A percentile compares a stretch with the other conserved stretches of the same genome.
Evolutionary conservation across 345 rosid genomes (phyloP).

Genomic region (Bruguiera parviflora): DNA sequence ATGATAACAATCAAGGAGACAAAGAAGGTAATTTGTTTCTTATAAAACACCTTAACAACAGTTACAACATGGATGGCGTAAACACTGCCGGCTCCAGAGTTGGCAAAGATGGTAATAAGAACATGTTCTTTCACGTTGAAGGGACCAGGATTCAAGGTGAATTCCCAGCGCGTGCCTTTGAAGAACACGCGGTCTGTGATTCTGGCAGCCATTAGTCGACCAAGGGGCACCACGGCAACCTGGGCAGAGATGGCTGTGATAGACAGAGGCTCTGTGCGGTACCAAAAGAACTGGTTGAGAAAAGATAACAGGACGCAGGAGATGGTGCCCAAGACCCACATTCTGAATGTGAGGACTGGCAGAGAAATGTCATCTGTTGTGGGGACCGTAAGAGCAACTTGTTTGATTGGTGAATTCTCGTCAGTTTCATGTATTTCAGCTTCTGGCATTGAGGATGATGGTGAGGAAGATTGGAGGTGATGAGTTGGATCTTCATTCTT

Average conservation of each 20-base stretch:
- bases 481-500: constrained; percentile 4
- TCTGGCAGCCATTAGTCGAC: constrained; percentile 81
- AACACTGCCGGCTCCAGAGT: constrained; percentile 92
- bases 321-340: constrained; percentile 86
- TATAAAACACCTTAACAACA: constrained; percentile 83
- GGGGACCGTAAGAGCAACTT: constrained; percentile 90
- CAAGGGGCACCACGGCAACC: constrained; percentile 90
- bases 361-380: constrained; percentile 78
- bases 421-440: constrained; percentile 25
- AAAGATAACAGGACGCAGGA: constrained; percentile 76
- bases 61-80: constrained; percentile 85
- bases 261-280: constrained; percentile 83
- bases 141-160: constrained; percentile 89
- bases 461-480: constrained; percentile 16
- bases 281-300: constrained; percentile 95
- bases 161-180: constrained; percentile 64
- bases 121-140: constrained; percentile 97
- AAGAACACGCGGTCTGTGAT: constrained; percentile 67
- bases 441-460: constrained; percentile 13
- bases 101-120: constrained; percentile 86
- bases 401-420: constrained; percentile 78
- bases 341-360: constrained; percentile 85
- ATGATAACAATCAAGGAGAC: constrained; percentile 77
- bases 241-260: constrained; percentile 97
- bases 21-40: constrained; percentile 69